phyloP scores from a whole-genome alignment of 176 grass and related monocot genomes.

The Otatea glauca region DNA sequence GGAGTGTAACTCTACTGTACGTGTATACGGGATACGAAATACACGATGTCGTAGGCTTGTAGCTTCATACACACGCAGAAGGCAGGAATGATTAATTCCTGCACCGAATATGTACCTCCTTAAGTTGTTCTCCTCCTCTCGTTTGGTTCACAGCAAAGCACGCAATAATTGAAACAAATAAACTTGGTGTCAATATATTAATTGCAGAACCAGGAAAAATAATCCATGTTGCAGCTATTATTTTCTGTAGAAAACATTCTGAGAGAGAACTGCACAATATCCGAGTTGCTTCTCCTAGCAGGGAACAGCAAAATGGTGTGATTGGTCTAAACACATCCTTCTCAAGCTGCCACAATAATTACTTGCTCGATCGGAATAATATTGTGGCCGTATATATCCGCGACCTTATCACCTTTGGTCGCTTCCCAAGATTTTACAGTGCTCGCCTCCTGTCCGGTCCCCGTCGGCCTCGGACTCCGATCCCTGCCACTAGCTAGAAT shows the following conservation, averaged over 20 bases:
- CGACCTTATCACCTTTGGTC: conserved; percentile 3
- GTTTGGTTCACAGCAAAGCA: not conserved
- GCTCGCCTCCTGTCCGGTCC: not conserved
- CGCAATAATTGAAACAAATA: not conserved
- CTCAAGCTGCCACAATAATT: conserved; percentile 4
- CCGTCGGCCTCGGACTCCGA: not conserved
- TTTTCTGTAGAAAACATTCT: not conserved
- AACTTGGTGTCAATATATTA: not conserved
- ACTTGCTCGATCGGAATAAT: not conserved
- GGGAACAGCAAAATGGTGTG: not conserved
- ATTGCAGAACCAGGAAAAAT: not conserved
- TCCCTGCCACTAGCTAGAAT: not conserved
- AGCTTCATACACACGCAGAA: too few relatives aligned
- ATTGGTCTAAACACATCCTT: not conserved
- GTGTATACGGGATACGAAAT: not conserved
- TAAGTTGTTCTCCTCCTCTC: not conserved
- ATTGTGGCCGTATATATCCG: not conserved
- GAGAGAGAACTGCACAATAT: not conserved
- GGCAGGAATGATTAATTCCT: too few relatives aligned
- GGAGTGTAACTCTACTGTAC: not conserved
- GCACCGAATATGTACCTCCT: too few relatives aligned
- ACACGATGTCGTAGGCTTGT: too few relatives aligned
- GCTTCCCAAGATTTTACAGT: not conserved
- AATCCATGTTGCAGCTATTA: not conserved
- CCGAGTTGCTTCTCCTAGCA: not conserved